These are phyloP conservation scores for Sextonia rubra DNA, from an alignment of 164 flowering plant genomes.

Conservation along the genomic window DNA sequence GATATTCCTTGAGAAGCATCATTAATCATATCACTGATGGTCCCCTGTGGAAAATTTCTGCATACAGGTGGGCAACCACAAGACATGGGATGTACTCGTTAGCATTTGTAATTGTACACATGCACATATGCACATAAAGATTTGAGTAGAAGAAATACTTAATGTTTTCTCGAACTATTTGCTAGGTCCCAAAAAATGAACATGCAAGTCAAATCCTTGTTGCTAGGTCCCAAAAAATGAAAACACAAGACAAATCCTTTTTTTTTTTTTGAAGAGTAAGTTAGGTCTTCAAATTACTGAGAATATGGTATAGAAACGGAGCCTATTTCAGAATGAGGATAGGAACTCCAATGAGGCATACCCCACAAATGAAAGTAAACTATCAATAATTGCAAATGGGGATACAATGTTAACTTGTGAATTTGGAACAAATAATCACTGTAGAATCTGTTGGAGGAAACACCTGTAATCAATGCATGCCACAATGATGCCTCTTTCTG, in stretches of 20 bases:
- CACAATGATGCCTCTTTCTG: constrained; percentile 87
- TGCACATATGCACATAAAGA: neutral
- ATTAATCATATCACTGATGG: constrained; percentile 87
- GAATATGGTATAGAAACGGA: too few relatives aligned
- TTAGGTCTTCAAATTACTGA: too few relatives aligned
- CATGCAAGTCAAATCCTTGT: too few relatives aligned
- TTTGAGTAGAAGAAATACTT: neutral
- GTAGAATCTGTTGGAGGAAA: constrained; percentile 4
- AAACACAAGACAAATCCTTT: too few relatives aligned
- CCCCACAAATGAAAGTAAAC: too few relatives aligned
- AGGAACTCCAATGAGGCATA: too few relatives aligned
- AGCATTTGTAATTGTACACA: neutral
- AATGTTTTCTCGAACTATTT: neutral
- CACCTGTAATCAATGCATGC: constrained; percentile 98
- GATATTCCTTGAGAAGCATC: constrained; percentile 87
- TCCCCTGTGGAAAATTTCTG: constrained; percentile 98
- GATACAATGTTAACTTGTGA: too few relatives aligned
- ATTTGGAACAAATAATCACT: neutral
- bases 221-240: too few relatives aligned
- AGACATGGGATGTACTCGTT: neutral
- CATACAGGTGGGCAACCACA: constrained; percentile 19
- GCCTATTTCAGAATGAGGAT: too few relatives aligned
- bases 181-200: too few relatives aligned
- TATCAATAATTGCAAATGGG: too few relatives aligned
- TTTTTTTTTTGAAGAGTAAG: too few relatives aligned